These are phyloP conservation scores for Alternaria gansuensis DNA, from an alignment of 2,329 filamentous ascomycete species.

Conservation along the genomic window DNA sequence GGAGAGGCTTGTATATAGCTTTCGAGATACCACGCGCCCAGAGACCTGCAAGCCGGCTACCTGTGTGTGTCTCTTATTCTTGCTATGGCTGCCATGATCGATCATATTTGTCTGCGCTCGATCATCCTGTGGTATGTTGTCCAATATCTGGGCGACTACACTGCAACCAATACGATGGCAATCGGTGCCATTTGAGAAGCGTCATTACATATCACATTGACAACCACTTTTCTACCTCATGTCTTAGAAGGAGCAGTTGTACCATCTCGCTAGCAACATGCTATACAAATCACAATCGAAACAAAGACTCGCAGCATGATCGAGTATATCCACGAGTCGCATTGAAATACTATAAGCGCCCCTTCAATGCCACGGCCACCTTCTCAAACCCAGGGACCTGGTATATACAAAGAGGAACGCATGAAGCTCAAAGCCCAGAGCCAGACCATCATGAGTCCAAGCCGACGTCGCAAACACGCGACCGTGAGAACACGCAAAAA, in stretches of 20 bases:
- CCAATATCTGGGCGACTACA: background rate
- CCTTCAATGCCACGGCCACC: slow-evolving; percentile 3
- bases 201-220: background rate
- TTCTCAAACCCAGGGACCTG: slow-evolving; percentile 6
- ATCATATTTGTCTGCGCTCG: background rate
- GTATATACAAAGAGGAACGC: slow-evolving; percentile 38
- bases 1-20: background rate
- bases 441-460: slow-evolving; percentile 9
- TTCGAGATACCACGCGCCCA: background rate
- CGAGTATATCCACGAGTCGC: slow-evolving; percentile 4
- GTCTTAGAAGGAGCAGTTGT: background rate
- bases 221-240: background rate
- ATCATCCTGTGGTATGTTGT: background rate
- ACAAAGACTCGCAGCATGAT: background rate
- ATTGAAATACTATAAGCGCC: slow-evolving; percentile 13
- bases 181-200: background rate
- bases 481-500: slow-evolving; percentile 10
- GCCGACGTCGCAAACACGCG: slow-evolving; percentile 5
- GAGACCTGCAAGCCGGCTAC: background rate
- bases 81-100: background rate
- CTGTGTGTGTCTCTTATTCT: background rate
- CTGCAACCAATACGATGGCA: background rate
- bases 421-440: slow-evolving; percentile 15
- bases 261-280: background rate
- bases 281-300: background rate